Base-by-base conservation (phyloP, 2,329 filamentous ascomycete species). In the Alternaria novae-zelandiae region DNA sequence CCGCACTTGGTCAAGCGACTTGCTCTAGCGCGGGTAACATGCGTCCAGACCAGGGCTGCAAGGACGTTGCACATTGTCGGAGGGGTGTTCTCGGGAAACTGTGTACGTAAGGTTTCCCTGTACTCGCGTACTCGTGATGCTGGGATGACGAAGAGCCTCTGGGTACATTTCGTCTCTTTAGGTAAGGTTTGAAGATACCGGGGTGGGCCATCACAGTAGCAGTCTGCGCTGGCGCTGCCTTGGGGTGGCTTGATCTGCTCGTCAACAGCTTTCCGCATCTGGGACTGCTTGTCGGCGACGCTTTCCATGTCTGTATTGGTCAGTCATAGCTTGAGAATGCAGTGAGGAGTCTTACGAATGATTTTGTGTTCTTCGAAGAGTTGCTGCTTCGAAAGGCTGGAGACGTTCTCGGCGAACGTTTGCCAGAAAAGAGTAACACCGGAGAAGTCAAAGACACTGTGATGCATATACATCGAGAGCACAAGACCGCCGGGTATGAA, bases 401-500 rank as follows among this genome's bases (percentile, higher is more conserved):
- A 71, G 6, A 78, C 71, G 23, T 75, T 72, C 17, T 70, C 55
- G 23, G 71, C 68, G 30, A 71, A 73, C 4, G 63, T 59, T 26
- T 70, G 65, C 73, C 73, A 77, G 51, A 79, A 77, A 7, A 65
- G 64, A 3, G 65, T 70, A 23, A 76, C 69, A 15, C 76, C 77
- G 7, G 73, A 72, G 28, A 74, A 77, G 56, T 80, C 78, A 23
- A 73, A 66, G 1, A 78, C 72, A 6, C 64, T 72, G 59, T 80
- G 78, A 23, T 78, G 75, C 53, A 71, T 68, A 59, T 78, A 79
- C 32, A 73, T 73, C 58, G 74, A 78, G n/a, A 80, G 54, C 3
- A 78, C 71, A 10, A 80, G 73, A 2, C 78, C 78, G 13, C 76
- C 76, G 3, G 75, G 73, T 21, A 79, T 75, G 63, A 80, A 80